phyloP scores from a whole-genome alignment of 2,329 filamentous ascomycete genomes.

The Cladosporium sp. region DNA sequence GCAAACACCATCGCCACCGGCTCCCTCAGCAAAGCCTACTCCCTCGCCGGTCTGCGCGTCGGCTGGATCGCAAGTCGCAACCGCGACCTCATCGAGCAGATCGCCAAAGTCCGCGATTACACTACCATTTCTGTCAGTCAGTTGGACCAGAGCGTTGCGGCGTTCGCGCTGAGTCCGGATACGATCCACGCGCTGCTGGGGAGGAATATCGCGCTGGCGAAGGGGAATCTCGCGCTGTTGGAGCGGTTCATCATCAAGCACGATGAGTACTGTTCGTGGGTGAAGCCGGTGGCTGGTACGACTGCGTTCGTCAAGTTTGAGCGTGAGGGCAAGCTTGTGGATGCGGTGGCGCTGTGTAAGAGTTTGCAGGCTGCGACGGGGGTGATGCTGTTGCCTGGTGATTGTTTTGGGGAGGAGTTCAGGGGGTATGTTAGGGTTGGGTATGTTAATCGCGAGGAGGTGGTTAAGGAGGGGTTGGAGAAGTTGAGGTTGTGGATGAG shows the following conservation, averaged over 20 bases:
- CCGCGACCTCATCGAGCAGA: conserved; percentile 60
- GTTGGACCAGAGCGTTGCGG: conserved; percentile 76
- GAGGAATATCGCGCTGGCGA: conserved; percentile 67
- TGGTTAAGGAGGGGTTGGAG: conserved; percentile 66
- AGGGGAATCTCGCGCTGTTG: conserved; percentile 66
- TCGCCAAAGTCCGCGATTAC: conserved; percentile 71
- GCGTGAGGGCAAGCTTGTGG: conserved; percentile 61
- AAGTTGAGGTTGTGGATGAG: conserved; percentile 56
- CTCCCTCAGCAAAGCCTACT: conserved; percentile 83
- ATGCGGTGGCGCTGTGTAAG: conserved; percentile 72
- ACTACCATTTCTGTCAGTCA: conserved; percentile 85
- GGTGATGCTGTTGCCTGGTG: conserved; percentile 73
- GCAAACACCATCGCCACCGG: conserved; percentile 70
- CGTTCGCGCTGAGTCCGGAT: conserved; percentile 66
- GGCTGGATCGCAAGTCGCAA: conserved; percentile 79
- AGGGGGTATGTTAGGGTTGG: conserved; percentile 75
- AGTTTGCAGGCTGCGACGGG: conserved; percentile 67
- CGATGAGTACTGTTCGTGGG: conserved; percentile 65
- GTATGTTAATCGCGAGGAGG: conserved; percentile 69
- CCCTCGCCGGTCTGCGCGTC: conserved; percentile 75
- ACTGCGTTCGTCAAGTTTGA: conserved; percentile 75
- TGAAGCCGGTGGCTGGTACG: conserved; percentile 74
- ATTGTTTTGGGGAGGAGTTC: conserved; percentile 74
- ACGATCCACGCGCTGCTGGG: conserved; percentile 65
- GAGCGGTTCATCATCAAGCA: conserved; percentile 67